Percentiles rank a stretch among this genome's conserved stretches.
Conservation (phyloP, 305 asterid genomes). For the Fraxinus paxiana region DNA sequence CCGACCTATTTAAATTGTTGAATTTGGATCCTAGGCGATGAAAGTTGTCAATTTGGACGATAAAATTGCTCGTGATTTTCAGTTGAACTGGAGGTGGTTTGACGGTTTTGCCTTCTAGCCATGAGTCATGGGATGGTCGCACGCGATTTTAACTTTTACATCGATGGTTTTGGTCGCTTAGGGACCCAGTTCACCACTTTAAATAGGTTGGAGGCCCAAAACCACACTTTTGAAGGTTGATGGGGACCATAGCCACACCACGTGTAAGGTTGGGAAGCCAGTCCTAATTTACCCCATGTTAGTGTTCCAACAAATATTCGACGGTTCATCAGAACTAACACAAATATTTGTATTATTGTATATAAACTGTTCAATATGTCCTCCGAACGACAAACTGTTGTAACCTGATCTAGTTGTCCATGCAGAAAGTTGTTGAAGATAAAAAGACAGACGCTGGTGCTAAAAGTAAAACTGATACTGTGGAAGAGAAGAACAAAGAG, state of each 20-base stretch:
- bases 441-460: slow-evolving; percentile 35
- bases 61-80: neutral
- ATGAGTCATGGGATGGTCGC: neutral
- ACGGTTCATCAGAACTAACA: neutral
- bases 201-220: neutral
- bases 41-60: neutral
- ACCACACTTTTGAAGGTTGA: neutral
- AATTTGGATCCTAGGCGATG: neutral
- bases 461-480: slow-evolving; percentile 29
- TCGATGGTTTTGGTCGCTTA: neutral
- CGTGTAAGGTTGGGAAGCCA: neutral
- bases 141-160: neutral
- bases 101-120: neutral
- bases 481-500: slow-evolving; percentile 30
- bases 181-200: neutral
- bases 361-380: neutral
- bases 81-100: neutral
- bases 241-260: neutral
- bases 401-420: slow-evolving; percentile 12
- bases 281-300: neutral
- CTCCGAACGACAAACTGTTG: neutral
- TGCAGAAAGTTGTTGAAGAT: slow-evolving; percentile 41
- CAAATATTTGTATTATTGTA: neutral
- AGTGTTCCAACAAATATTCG: neutral
- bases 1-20: neutral